Evolutionary conservation across 1,139 yeast genomes (phyloP).

Genomic region (Saccharomyces hybrid): DNA sequence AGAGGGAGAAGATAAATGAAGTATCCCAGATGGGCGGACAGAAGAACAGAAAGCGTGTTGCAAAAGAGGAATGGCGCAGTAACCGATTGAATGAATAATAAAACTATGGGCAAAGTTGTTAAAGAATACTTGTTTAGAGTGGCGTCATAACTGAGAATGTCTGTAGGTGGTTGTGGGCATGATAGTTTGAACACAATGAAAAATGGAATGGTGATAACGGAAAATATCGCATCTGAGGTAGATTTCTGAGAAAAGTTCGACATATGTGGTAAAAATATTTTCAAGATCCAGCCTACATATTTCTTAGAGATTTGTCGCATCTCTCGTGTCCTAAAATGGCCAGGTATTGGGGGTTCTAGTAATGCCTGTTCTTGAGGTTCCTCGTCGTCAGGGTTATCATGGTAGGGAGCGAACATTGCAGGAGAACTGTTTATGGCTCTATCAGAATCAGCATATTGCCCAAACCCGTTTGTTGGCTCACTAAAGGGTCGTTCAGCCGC

Average conservation of each 20-base stretch:
- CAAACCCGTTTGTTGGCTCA: conserved; percentile 12
- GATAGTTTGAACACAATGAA: conserved; percentile 23
- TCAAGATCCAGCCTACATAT: conserved; percentile 10
- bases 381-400: conserved; percentile 18
- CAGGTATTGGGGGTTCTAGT: neutral
- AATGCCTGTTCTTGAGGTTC: neutral
- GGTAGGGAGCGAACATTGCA: conserved; percentile 19
- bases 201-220: conserved; percentile 25
- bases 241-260: conserved; percentile 21
- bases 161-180: conserved; percentile 23
- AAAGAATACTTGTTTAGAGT: conserved; percentile 10
- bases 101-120: conserved; percentile 11
- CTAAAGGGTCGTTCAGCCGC: conserved; percentile 16
- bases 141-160: conserved; percentile 17
- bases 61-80: conserved; percentile 20
- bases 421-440: conserved; percentile 19
- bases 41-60: conserved; percentile 14
- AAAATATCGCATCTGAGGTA: conserved; percentile 17
- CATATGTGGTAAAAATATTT: conserved; percentile 26
- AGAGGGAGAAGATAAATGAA: conserved; percentile 10
- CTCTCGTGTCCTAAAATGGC: neutral
- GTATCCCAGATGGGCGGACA: conserved; percentile 1
- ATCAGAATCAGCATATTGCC: neutral
- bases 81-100: conserved; percentile 20
- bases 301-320: conserved; percentile 7